These are phyloP conservation scores for Malassezia vespertilionis DNA, from an alignment of 1,284 basidiomycete species.

Conservation along the genomic window DNA sequence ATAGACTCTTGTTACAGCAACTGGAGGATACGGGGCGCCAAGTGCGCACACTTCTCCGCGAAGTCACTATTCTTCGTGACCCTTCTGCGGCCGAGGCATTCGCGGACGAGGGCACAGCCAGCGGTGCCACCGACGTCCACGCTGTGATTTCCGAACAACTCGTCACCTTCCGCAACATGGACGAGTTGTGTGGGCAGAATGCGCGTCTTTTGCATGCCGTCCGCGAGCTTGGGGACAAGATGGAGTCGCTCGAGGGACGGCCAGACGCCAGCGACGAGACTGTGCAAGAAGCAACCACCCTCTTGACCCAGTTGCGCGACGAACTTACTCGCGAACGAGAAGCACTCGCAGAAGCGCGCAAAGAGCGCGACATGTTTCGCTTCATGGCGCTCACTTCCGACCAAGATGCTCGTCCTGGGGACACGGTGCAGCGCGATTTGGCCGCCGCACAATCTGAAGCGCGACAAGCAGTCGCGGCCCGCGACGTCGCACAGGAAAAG, in stretches of 20 bases:
- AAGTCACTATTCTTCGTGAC: constrained; percentile 69
- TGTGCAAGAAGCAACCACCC: constrained; percentile 71
- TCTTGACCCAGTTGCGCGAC: constrained; percentile 65
- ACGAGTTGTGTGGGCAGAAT: constrained; percentile 76
- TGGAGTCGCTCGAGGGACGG: constrained; percentile 47
- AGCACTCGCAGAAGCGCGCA: constrained; percentile 65
- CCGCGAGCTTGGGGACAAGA: constrained; percentile 53
- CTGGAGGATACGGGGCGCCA: constrained; percentile 77
- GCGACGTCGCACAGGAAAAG: constrained; percentile 12
- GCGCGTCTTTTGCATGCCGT: constrained; percentile 72
- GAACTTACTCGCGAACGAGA: constrained; percentile 63
- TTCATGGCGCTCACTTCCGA: constrained; percentile 54
- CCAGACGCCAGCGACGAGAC: constrained; percentile 66
- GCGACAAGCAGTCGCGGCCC: constrained; percentile 5
- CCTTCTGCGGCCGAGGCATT: constrained; percentile 65
- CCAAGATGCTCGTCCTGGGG: background rate
- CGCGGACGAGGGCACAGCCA: constrained; percentile 52
- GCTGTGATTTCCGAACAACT: constrained; percentile 77
- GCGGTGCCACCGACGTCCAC: constrained; percentile 34
- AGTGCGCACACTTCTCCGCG: constrained; percentile 65
- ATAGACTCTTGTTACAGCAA: constrained; percentile 57
- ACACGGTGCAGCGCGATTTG: constrained; percentile 2
- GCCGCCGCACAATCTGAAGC: background rate
- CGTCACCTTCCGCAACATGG: constrained; percentile 73
- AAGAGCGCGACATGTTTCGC: constrained; percentile 77